These are phyloP conservation scores for Artomyces pyxidatus DNA, from an alignment of 768 basidiomycete species.

Conservation along the genomic window DNA sequence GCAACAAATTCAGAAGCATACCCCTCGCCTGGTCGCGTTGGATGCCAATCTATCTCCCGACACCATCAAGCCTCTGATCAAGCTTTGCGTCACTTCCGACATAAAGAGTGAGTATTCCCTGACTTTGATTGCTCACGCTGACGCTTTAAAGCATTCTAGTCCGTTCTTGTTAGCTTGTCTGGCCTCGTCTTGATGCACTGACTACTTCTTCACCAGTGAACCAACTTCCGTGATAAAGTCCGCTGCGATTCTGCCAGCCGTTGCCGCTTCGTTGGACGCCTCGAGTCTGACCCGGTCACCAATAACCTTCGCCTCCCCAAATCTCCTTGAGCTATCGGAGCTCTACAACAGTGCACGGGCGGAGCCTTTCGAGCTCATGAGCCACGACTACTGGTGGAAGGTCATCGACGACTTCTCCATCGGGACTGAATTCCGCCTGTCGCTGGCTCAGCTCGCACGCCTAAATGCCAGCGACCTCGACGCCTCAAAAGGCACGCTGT, in stretches of 20 bases:
- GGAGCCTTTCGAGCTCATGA: conserved; percentile 40
- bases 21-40: conserved; percentile 55
- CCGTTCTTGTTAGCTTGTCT: conserved; percentile 21
- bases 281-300: conserved; percentile 28
- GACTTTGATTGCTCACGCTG: not conserved
- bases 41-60: conserved; percentile 68
- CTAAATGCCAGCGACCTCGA: conserved; percentile 31
- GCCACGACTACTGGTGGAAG: conserved; percentile 56
- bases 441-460: conserved; percentile 54
- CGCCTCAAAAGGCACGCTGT: conserved; percentile 35
- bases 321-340: conserved; percentile 66
- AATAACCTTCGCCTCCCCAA: conserved; percentile 76
- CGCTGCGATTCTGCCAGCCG: conserved; percentile 55
- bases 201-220: conserved; percentile 45
- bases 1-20: conserved; percentile 36
- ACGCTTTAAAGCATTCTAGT: conserved; percentile 63
- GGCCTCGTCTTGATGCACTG: too few relatives aligned
- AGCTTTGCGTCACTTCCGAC: conserved; percentile 36
- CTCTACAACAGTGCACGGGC: conserved; percentile 44
- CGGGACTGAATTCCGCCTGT: conserved; percentile 56
- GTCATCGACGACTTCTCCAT: conserved; percentile 56
- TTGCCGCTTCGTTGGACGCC: conserved; percentile 32
- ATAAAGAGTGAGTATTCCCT: conserved; percentile 45
- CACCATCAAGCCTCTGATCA: conserved; percentile 42
- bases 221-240: conserved; percentile 90